Conservation (phyloP, 2,329 filamentous ascomycete species). For the Exserohilum rostratum region DNA sequence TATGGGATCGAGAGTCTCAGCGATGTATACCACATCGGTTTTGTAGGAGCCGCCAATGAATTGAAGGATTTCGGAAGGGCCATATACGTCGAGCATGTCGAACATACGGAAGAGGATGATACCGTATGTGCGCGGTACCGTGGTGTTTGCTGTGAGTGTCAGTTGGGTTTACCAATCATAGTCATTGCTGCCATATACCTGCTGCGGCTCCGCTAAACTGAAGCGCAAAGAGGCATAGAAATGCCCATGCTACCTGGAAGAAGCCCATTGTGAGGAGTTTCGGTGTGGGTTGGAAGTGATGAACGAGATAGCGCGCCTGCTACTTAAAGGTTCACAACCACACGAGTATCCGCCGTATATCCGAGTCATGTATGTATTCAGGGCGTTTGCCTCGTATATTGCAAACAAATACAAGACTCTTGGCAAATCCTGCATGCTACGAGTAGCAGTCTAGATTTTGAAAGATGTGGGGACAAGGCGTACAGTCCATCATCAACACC, state of each 20-base stretch:
- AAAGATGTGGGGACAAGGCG: background rate
- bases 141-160: constrained; percentile 10
- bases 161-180: background rate
- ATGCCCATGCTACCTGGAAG: background rate
- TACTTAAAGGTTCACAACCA: background rate
- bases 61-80: constrained; percentile 53
- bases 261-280: constrained; percentile 7
- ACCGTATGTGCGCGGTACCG: constrained; percentile 28
- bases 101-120: constrained; percentile 40
- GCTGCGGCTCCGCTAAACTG: background rate
- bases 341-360: background rate
- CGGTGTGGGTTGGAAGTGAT: background rate
- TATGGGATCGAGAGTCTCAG: constrained; percentile 39
- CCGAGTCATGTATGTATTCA: background rate
- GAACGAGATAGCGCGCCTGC: background rate
- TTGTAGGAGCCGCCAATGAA: constrained; percentile 28
- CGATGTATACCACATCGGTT: constrained; percentile 29
- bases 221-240: constrained; percentile 1
- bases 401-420: background rate
- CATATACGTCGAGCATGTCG: constrained; percentile 39
- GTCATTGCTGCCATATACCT: background rate
- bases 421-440: background rate
- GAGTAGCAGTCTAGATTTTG: background rate
- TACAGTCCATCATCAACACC: background rate
- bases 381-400: background rate